A percentile compares a stretch with the other conserved stretches of the same genome.
Evolutionary conservation across 768 basidiomycete genomes (phyloP).

Genomic region (Auricularia sp.): DNA sequence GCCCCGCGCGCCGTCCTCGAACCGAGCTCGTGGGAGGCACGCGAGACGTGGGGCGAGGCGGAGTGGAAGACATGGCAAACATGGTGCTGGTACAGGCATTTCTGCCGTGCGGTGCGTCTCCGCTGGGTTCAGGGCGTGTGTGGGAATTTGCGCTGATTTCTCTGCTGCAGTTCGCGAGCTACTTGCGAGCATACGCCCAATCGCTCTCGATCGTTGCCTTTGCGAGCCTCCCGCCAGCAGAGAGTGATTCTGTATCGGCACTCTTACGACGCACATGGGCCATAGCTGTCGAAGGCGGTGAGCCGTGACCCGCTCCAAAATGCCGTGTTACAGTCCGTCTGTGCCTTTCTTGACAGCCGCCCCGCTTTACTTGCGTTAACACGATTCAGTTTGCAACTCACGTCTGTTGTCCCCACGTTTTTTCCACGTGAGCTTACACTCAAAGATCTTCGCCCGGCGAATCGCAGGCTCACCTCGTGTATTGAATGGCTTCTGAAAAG

Average conservation of each 20-base stretch:
- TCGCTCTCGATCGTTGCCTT: constrained; percentile 65
- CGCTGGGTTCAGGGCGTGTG: neutral
- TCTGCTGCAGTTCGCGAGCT: constrained; percentile 57
- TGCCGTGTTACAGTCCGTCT: too few species aligned
- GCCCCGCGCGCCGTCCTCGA: constrained; percentile 47
- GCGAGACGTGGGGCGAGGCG: constrained; percentile 55
- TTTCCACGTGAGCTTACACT: too few species aligned
- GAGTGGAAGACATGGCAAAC: constrained; percentile 83
- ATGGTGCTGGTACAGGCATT: constrained; percentile 88
- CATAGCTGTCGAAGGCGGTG: constrained; percentile 3
- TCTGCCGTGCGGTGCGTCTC: constrained; percentile 61
- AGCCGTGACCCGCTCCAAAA: neutral
- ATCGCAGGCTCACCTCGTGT: too few species aligned
- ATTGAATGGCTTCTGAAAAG: too few species aligned
- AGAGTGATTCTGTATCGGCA: neutral
- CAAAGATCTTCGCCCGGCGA: too few species aligned
- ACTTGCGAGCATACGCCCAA: constrained; percentile 61
- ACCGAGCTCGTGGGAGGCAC: constrained; percentile 60
- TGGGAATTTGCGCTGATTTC: neutral
- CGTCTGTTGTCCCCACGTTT: too few species aligned
- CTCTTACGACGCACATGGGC: constrained; percentile 4
- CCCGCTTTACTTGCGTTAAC: too few species aligned
- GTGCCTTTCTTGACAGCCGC: too few species aligned
- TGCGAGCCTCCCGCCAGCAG: constrained; percentile 19
- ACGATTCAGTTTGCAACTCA: too few species aligned